Conservation (phyloP, 2,329 filamentous ascomycete genomes). For the Sporothrix pseudoabietina region DNA sequence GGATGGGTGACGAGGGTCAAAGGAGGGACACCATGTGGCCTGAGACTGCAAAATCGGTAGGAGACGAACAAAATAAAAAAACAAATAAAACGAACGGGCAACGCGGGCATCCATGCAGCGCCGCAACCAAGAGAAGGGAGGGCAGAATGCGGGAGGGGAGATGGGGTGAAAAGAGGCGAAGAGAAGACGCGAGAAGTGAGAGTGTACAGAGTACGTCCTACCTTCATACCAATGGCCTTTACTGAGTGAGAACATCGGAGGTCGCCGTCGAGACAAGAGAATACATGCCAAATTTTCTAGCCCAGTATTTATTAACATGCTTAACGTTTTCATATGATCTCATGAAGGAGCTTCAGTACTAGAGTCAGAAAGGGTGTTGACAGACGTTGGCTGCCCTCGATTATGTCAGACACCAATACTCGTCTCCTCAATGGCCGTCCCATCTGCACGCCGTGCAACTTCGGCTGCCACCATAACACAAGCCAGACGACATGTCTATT, state of each 20-base stretch:
- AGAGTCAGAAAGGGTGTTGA: background rate
- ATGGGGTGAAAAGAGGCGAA: background rate
- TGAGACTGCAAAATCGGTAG: background rate
- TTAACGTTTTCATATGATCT: too few species aligned
- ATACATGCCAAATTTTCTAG: background rate
- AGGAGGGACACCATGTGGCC: slow-evolving; percentile 1
- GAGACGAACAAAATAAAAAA: background rate
- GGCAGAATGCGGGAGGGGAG: background rate
- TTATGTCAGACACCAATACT: slow-evolving; percentile 1
- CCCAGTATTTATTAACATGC: too few species aligned
- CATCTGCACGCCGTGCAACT: background rate
- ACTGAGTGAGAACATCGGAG: background rate
- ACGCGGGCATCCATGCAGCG: slow-evolving; percentile 3
- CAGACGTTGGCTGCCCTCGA: background rate
- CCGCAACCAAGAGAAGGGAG: background rate
- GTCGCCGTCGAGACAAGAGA: background rate
- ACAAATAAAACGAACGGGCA: background rate
- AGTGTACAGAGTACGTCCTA: background rate
- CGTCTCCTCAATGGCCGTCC: background rate
- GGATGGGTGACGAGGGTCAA: background rate
- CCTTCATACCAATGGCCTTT: background rate
- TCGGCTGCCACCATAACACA: slow-evolving; percentile 1
- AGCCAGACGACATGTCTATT: background rate
- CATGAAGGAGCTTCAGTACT: too few species aligned
- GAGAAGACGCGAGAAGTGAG: background rate